Base-by-base conservation (phyloP, 331 rosid genomes). In the Erythrophleum ivorense region DNA sequence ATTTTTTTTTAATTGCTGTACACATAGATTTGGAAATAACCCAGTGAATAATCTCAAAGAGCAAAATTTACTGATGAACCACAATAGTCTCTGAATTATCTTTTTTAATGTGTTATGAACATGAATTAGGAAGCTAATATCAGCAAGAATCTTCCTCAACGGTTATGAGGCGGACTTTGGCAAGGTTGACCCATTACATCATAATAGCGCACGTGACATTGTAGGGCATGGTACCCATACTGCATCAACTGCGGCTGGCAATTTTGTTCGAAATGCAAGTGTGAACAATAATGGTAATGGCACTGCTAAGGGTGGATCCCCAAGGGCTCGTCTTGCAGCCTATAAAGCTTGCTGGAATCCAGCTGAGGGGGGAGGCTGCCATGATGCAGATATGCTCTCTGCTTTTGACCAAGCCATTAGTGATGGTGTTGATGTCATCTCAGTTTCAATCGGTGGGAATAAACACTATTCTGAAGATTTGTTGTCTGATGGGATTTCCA, bases 281-380 rank as follows among this genome's bases (percentile, higher is more conserved):
- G 76, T 86, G 21, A 70, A 78, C 5, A 86, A 88, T 6, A 57
- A 78, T 18, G 87, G 88, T 7, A 83, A 88, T 79, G 94, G 94
- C 19, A 90, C 90, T 5, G 94, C 94, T 0, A 86, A 88, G 65
- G 94, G 94, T 8, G 94, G 94, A 14, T 86, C 94, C 1, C 91
- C 94, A 0, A 86, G 72, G 33, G 91, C 90, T 46, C 85, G 88
- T 0, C 86, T 87, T 77, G 94, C 87, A 3, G 86, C 89, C 11
- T 90, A 90, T 80, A 90, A 90, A 69, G 91, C 83, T 0, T 90
- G 94, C 24, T 90, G 90, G 90, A 19, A 4, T 15, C 9, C 0
- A 7, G 2, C 5, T 3, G 60, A 24, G 29, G 29, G 2, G 0
- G 57, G 49, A 1, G 60, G 34, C 14, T 90, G 94, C 82, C 77